Conservation (phyloP, 73 alveolate genomes). For the Breviolum minutum region DNA sequence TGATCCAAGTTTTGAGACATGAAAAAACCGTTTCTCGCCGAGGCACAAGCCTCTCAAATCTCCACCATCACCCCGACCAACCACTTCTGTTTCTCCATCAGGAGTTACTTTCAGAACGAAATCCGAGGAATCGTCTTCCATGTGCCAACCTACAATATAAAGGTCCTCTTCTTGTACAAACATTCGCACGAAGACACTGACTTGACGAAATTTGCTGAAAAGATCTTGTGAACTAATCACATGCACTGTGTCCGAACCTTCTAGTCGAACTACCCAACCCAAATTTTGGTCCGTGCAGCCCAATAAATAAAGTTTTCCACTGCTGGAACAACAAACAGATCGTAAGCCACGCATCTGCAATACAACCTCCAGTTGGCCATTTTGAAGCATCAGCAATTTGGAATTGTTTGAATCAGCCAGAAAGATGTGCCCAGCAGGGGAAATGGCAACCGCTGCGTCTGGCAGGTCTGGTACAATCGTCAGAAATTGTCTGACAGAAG, state of each 20-base stretch:
- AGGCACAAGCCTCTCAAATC: not conserved
- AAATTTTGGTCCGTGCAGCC: not conserved
- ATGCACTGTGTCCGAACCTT: not conserved
- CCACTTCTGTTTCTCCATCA: not conserved
- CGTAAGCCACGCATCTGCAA: not conserved
- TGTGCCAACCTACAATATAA: not conserved
- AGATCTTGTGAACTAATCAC: not conserved
- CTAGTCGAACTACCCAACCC: not conserved
- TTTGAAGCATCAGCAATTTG: not conserved
- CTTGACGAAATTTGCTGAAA: not conserved
- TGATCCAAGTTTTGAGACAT: too few species aligned
- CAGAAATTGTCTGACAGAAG: not conserved
- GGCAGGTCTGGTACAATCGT: not conserved
- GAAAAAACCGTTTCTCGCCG: too few species aligned
- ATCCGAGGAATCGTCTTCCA: not conserved
- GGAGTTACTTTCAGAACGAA: not conserved
- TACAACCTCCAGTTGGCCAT: not conserved
- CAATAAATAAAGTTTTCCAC: not conserved
- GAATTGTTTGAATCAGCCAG: not conserved
- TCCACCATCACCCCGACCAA: not conserved
- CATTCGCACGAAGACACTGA: not conserved
- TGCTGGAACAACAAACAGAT: not conserved
- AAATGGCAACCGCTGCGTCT: not conserved
- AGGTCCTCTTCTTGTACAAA: not conserved
- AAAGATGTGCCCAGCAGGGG: constrained; percentile 3